Evolutionary conservation across 2,329 filamentous ascomycete genomes (phyloP), one percentile per base, ranked within the genome.

Genomic region (Zymoseptoria pseudotritici): DNA sequence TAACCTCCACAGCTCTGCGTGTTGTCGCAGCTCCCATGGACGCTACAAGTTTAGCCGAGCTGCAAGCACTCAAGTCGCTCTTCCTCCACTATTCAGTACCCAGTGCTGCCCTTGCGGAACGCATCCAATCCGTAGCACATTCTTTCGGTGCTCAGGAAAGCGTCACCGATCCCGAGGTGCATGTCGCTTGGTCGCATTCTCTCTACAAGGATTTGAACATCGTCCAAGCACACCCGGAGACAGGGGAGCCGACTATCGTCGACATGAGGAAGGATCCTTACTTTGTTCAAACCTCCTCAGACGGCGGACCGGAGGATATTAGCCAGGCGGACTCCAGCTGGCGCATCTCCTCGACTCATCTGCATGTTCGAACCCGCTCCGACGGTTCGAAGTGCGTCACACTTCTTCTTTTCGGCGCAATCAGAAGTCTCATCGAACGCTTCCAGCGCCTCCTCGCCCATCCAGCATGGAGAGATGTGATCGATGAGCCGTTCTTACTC

Each of bases 401-500:
- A 26, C 46, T 61, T 6, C 24, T 61, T 13, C 58, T 53, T 24
- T 61, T 61, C 22, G 53, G 50, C 2, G 46, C 53, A n/a, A 20
- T 21, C 21, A 6, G 24, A 17, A 24, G 20, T 17, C 50, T 61
- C 9, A 21, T 50, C 5, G 31, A 19, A 2, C 53, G 59, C 7
- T 56, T 61, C 17, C 21, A 24, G 11, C 56, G 54, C 10, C 50
- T 61, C 19, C 31, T 61, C 8, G 6, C 19, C 7, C 36, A 58
- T 21, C 13, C 21, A 3, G 29, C 20, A 22, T 61, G 59, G 59
- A 49, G 31, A 19, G 65, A 72, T 17, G 46, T 71, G 1, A 22
- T 71, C 3, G 29, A 67, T 1, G 70, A 75, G 57, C 73, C 73
- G 1, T 74, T 72, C 50, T 49, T 69, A 2, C 61, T 75, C 7